A percentile compares a stretch with the other conserved stretches of the same genome.
Conservation (phyloP, 2,329 filamentous ascomycete genomes). For the Penicillium sp. region DNA sequence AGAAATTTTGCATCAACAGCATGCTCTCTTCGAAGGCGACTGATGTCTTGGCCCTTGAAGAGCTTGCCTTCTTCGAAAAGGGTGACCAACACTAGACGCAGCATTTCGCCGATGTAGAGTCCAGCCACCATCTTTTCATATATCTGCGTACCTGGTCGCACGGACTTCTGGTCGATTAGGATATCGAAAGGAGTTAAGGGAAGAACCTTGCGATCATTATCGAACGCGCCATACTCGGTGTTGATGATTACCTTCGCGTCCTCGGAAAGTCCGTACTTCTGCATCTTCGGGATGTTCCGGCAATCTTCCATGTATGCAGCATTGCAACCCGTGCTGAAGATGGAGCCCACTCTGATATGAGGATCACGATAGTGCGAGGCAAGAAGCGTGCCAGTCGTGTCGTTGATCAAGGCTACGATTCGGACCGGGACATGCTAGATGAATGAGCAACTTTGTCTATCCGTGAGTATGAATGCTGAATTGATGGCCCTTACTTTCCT, state of each 20-base stretch:
- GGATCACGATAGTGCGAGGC: slow-evolving; percentile 89
- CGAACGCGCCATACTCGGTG: slow-evolving; percentile 92
- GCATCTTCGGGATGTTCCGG: slow-evolving; percentile 84
- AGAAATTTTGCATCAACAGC: slow-evolving; percentile 89
- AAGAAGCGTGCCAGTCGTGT: slow-evolving; percentile 91
- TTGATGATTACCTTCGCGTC: slow-evolving; percentile 86
- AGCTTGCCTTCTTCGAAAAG: slow-evolving; percentile 78
- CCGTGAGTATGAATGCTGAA: not conserved
- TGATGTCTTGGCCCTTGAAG: slow-evolving; percentile 81
- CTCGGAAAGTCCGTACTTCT: slow-evolving; percentile 76
- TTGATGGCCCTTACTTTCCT: slow-evolving; percentile 57
- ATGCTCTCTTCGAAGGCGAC: slow-evolving; percentile 78
- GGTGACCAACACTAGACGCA: slow-evolving; percentile 82
- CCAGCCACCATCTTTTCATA: slow-evolving; percentile 98
- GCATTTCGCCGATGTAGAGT: slow-evolving; percentile 89
- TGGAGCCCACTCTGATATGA: slow-evolving; percentile 87
- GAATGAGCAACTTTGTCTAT: slow-evolving; percentile 3
- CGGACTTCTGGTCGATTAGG: slow-evolving; percentile 82
- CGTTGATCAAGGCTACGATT: slow-evolving; percentile 86
- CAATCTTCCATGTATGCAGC: slow-evolving; percentile 92
- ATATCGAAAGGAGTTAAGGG: slow-evolving; percentile 65
- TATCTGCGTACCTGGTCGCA: slow-evolving; percentile 87
- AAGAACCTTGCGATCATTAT: slow-evolving; percentile 81
- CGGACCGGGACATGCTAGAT: slow-evolving; percentile 78
- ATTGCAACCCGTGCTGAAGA: slow-evolving; percentile 95